Evolutionary conservation across 768 basidiomycete genomes (phyloP).

Genomic region (Suillus occidentalis): DNA sequence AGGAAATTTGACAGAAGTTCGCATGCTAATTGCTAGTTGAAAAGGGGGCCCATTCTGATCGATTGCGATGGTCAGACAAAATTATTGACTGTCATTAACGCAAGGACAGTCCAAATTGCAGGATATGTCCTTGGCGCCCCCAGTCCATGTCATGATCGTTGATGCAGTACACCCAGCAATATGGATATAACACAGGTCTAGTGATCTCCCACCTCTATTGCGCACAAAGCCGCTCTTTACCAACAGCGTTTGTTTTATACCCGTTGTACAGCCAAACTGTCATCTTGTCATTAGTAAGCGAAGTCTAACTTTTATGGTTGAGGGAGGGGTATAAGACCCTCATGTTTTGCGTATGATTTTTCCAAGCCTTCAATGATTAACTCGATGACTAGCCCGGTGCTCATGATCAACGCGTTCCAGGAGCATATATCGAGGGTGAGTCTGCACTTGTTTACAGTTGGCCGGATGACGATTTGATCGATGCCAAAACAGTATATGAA

Average conservation of each 20-base stretch:
- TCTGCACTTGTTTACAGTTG: not conserved
- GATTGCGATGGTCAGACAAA: not conserved
- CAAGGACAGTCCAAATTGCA: not conserved
- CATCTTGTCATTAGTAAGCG: not conserved
- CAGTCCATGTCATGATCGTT: not conserved
- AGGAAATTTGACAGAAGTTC: not conserved
- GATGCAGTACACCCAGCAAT: not conserved
- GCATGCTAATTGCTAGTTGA: not conserved
- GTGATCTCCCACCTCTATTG: not conserved
- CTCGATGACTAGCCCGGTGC: not conserved
- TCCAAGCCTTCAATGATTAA: not conserved
- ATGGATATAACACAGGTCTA: not conserved
- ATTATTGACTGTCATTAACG: not conserved
- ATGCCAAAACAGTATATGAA: slow-evolving; percentile 6
- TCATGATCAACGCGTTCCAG: not conserved
- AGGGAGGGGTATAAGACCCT: not conserved
- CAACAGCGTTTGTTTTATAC: not conserved
- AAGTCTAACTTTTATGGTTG: not conserved
- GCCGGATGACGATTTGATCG: not conserved
- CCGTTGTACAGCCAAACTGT: not conserved
- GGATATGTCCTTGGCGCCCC: too few relatives aligned
- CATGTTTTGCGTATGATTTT: not conserved
- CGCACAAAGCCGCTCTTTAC: not conserved
- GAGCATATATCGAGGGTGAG: slow-evolving; percentile 1
- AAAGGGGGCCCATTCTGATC: not conserved